Percentiles rank a stretch among this genome's conserved stretches.
Conservation (phyloP, 192 early-diverging fungal species). For the Entomortierella chlamydospora region DNA sequence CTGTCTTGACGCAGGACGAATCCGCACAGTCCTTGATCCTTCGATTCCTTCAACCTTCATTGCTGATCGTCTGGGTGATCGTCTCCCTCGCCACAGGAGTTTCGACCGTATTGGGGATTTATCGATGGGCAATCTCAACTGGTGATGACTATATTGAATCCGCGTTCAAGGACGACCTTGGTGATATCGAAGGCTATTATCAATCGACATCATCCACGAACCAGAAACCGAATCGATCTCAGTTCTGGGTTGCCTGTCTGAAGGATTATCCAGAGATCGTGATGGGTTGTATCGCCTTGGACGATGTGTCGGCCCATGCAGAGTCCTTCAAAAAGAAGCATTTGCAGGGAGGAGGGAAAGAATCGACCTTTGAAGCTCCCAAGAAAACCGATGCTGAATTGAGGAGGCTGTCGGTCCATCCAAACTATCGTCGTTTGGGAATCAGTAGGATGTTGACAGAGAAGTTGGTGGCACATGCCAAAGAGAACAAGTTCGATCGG, state of each 20-base stretch:
- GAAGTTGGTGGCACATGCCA: constrained; percentile 18
- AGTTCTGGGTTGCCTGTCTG: constrained; percentile 52
- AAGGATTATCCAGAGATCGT: constrained; percentile 33
- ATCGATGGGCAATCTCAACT: not conserved
- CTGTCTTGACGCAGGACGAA: not conserved
- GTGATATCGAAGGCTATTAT: constrained; percentile 31
- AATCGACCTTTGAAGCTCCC: constrained; percentile 8
- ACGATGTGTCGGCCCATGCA: constrained; percentile 15
- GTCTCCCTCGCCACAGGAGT: constrained; percentile 7
- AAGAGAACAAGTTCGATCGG: constrained; percentile 17
- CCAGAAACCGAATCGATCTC: constrained; percentile 14
- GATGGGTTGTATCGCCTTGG: constrained; percentile 41
- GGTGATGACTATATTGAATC: constrained; percentile 5
- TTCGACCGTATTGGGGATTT: not conserved
- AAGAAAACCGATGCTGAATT: constrained; percentile 14
- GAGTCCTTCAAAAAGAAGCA: constrained; percentile 18
- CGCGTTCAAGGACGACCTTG: constrained; percentile 28
- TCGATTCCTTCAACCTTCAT: constrained; percentile 25
- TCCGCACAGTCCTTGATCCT: constrained; percentile 8
- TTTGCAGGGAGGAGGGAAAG: not conserved
- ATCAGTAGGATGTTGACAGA: constrained; percentile 26
- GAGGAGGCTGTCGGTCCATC: constrained; percentile 31
- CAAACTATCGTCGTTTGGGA: constrained; percentile 39
- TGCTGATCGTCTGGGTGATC: constrained; percentile 4
- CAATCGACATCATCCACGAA: constrained; percentile 2